Base-by-base conservation (phyloP, 2,329 filamentous ascomycete species). In the Aspergillus sp. region DNA sequence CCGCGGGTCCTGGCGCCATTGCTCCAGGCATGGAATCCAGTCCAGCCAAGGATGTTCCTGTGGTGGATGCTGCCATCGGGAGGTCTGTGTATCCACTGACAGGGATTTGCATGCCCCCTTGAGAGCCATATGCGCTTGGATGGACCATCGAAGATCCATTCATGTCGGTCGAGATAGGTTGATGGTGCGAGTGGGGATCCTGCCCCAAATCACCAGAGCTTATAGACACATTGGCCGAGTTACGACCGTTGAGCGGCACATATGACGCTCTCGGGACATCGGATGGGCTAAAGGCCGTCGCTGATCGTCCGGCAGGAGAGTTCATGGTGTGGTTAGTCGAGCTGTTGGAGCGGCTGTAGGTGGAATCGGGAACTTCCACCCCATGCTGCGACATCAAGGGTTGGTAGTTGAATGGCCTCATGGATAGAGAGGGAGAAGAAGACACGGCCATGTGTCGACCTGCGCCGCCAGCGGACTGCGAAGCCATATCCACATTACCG, bases 291-390 rank as follows among this genome's bases (percentile, higher is more conserved):
- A 62, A 69, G 6, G 56, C 46, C 5, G 52, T 40, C 10, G 47
- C 42, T 6, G 58, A 48, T 28, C 61, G 58, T 13, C 53, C 48
- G 13, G 58, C 52, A 2, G 55, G 53, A 10, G 63, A 61, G 41
- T 53, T 60, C 40, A 59, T 51, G 6, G 54, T 49, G 44, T 59
- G 59, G 43, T 54, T 63, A 34, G 56, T 56, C 4, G 49, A 41
- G 34, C 57, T 61, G 37, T 55, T 50, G 7, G 59, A 53, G 19
- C 58, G 60, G 39, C 61, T 45, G 31, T 58, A 46, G 6, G 50
- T 42, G n/a, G 53, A 44, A n/a, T 62, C 57, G 3, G 61, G 44
- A 11, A 42, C 44, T 6, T 51, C 47, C 37, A 55, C 46, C 11
- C 42, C 45, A 13, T 50, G 49, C 7, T 62, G 62, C 8, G 60